Evolutionary conservation across 2,329 filamentous ascomycete genomes (phyloP).

Genomic region (Emmonsiellopsis sp.): DNA sequence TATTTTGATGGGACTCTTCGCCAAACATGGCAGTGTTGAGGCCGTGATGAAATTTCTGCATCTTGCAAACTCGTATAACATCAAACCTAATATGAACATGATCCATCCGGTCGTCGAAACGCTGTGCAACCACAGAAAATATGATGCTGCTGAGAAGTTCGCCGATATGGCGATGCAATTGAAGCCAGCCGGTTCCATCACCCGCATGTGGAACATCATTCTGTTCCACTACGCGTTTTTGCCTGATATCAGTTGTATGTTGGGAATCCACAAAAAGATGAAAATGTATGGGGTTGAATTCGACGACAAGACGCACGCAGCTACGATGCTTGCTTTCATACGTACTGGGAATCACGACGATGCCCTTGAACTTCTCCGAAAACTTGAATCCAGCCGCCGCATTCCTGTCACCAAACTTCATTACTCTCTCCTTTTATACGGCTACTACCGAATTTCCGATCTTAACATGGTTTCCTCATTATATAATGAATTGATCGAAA

Average conservation of each 20-base stretch:
- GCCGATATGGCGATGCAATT: slow-evolving; percentile 48
- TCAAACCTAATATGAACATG: slow-evolving; percentile 50
- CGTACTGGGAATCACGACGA: slow-evolving; percentile 45
- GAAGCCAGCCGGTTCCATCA: slow-evolving; percentile 44
- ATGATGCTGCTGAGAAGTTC: slow-evolving; percentile 50
- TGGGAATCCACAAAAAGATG: slow-evolving; percentile 50
- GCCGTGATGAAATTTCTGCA: slow-evolving; percentile 57
- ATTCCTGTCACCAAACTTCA: slow-evolving; percentile 35
- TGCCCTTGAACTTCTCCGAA: slow-evolving; percentile 44
- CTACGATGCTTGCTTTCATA: slow-evolving; percentile 51
- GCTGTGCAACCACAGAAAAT: slow-evolving; percentile 51
- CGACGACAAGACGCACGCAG: slow-evolving; percentile 51
- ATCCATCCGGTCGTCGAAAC: slow-evolving; percentile 58
- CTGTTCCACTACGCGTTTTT: slow-evolving; percentile 59
- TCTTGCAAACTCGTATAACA: slow-evolving; percentile 46
- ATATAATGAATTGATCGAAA: slow-evolving; percentile 34
- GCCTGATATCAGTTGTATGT: slow-evolving; percentile 48
- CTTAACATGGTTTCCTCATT: slow-evolving; percentile 42
- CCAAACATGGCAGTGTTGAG: slow-evolving; percentile 63
- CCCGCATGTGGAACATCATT: slow-evolving; percentile 69
- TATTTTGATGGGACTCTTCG: slow-evolving; percentile 64
- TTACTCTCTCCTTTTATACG: slow-evolving; percentile 38
- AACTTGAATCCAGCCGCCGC: slow-evolving; percentile 28
- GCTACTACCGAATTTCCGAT: slow-evolving; percentile 43
- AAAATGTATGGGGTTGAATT: slow-evolving; percentile 40